Evolutionary conservation across 129 eudicot species (phyloP).

Genomic region (Escallonia herrerae): DNA sequence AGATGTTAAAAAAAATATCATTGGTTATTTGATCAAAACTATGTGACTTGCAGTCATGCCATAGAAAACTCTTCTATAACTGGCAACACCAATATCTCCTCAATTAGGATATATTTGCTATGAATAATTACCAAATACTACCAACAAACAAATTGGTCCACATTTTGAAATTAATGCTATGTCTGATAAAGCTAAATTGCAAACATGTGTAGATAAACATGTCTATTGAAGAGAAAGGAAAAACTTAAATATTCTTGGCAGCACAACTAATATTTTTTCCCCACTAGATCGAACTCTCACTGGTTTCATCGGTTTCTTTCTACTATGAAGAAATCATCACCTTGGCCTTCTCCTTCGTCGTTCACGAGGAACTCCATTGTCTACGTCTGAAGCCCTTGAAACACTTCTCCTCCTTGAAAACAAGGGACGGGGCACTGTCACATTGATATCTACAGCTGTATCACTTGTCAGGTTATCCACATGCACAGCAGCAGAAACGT

Average conservation of each 20-base stretch:
- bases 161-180: neutral
- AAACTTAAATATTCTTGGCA: slow-evolving; percentile 2
- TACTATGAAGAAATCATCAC: slow-evolving; percentile 21
- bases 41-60: too few species aligned
- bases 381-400: slow-evolving; percentile 37
- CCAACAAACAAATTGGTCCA: neutral
- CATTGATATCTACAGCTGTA: slow-evolving; percentile 22
- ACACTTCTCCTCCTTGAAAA: slow-evolving; percentile 40
- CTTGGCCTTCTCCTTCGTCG: slow-evolving; percentile 61
- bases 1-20: too few species aligned
- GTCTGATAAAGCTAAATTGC: neutral
- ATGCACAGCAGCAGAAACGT: slow-evolving; percentile 29
- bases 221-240: neutral
- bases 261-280: slow-evolving; percentile 20
- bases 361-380: slow-evolving; percentile 44
- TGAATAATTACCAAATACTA: too few species aligned
- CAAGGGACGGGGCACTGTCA: slow-evolving; percentile 29
- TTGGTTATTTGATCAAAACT: too few species aligned
- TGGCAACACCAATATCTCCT: too few species aligned
- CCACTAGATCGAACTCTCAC: neutral
- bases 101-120: too few species aligned
- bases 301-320: too few species aligned
- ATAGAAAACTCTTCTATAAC: too few species aligned
- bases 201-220: slow-evolving; percentile 3
- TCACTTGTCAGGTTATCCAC: slow-evolving; percentile 27